Base-by-base conservation (phyloP, 441 rosid species). In the Adansonia grandidieri region DNA sequence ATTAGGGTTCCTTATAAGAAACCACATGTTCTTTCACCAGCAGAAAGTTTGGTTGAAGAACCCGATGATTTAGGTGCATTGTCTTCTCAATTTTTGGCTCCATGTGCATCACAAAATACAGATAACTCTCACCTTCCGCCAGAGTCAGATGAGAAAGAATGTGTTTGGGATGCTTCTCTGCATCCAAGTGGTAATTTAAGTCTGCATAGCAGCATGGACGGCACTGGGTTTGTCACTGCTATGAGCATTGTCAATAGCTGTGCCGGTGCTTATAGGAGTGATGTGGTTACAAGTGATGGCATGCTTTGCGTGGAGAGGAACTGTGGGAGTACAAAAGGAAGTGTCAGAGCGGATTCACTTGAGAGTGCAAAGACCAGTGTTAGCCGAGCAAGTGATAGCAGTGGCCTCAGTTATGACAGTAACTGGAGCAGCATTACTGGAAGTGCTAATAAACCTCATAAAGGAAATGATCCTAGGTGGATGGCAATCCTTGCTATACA, bases 381-480 rank as follows among this genome's bases (percentile, higher is more conserved):
- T 47, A 91, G 99, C 81, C 86, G 94, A 80, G 99, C 93, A 65
- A 95, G 98, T 44, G 91, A 91, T 44, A 93, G 99, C 72, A 95
- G 98, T 71, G 96, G 95, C 67, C 85, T 93, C 50, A 95, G 99
- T 56, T 98, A 95, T 85, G 99, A 95, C 75, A 95, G 99, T 80
- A 92, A 88, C 81, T 93, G 99, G 97, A 93, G 99, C 84, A 95
- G 90, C 83, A 74, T 89, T 62, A 92, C 94, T 0, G 92, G 97
- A 45, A 90, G 93, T 70, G 90, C 92, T 66, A 93, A 91, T 73
- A 95, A 95, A 81, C 99, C 99, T 71, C 99, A 95, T 79, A 95
- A 93, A 79, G 99, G 98, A 64, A 95, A 95, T 78, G 99, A 95
- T 84, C 97, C 98, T 1, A 82, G 98, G 87, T 95, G 99, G 97